Percentiles rank a stretch among this genome's conserved stretches.
Evolutionary conservation across 2,329 filamentous ascomycete species (phyloP).

Genomic region (Drechslera avenae): DNA sequence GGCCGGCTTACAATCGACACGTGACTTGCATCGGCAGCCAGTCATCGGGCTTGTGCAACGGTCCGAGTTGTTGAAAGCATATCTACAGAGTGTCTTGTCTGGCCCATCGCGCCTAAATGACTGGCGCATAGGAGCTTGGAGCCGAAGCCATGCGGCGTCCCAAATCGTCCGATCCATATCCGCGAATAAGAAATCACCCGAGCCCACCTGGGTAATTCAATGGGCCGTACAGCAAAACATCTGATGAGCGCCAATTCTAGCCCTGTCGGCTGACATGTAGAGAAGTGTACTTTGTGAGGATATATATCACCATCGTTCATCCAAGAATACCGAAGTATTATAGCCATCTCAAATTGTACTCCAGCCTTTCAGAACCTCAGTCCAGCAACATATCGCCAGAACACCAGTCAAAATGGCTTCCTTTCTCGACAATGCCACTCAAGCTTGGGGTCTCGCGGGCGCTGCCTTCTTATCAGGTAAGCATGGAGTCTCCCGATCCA

Average conservation of each 20-base stretch:
- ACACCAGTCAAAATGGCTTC: not conserved
- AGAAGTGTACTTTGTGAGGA: too few relatives aligned
- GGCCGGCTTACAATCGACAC: not conserved
- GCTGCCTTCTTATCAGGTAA: constrained; percentile 7
- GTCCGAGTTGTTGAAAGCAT: too few relatives aligned
- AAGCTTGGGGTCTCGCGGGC: constrained; percentile 1
- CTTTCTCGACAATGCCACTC: not conserved
- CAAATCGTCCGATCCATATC: not conserved
- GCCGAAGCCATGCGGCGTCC: not conserved
- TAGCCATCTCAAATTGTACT: too few relatives aligned
- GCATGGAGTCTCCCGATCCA: not conserved
- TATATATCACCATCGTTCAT: too few relatives aligned
- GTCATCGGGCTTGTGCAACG: too few relatives aligned
- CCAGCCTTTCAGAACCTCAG: too few relatives aligned
- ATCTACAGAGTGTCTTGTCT: too few relatives aligned
- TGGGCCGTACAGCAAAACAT: not conserved
- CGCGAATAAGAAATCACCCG: constrained; percentile 1
- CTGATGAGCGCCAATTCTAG: not conserved
- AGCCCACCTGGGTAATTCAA: not conserved
- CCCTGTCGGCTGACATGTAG: not conserved
- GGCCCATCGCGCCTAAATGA: too few relatives aligned
- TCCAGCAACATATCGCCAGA: not conserved
- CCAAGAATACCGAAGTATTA: too few relatives aligned
- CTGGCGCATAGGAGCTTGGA: too few relatives aligned
- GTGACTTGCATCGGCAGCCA: not conserved